Percentiles rank a stretch among this genome's conserved stretches.
Evolutionary conservation across 192 early-diverging fungal genomes (phyloP).

Genomic region (Glomus cerebriforme): DNA sequence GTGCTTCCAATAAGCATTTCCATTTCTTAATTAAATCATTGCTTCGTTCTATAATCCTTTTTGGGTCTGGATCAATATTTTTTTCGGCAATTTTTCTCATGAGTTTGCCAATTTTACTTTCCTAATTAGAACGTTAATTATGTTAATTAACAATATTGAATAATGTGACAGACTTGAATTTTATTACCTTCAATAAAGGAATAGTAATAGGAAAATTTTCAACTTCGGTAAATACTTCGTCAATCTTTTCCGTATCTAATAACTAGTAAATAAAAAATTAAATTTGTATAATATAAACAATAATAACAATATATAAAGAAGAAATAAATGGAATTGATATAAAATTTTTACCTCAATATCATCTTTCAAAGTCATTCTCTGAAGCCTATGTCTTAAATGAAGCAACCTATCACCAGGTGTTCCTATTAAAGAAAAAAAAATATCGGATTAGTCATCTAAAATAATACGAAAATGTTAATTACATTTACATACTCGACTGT

Average conservation of each 20-base stretch:
- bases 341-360: slow-evolving; percentile 32
- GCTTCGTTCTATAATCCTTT: slow-evolving; percentile 38
- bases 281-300: background rate
- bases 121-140: slow-evolving; percentile 27
- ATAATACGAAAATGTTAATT: background rate
- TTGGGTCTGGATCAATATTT: slow-evolving; percentile 37
- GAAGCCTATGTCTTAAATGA: slow-evolving; percentile 45
- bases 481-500: background rate
- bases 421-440: background rate
- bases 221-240: slow-evolving; percentile 41
- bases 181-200: slow-evolving; percentile 41
- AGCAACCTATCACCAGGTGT: slow-evolving; percentile 37
- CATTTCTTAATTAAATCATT: slow-evolving; percentile 42
- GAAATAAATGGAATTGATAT: background rate
- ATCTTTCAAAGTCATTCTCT: slow-evolving; percentile 40
- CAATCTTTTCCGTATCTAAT: slow-evolving; percentile 38
- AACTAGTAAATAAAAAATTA: background rate
- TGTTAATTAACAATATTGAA: background rate
- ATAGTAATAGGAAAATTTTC: slow-evolving; percentile 43
- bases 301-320: background rate
- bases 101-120: slow-evolving; percentile 45
- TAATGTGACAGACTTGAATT: too few species aligned
- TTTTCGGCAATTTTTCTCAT: slow-evolving; percentile 45
- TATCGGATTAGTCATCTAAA: background rate
- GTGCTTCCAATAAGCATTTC: slow-evolving; percentile 42